Conservation (phyloP, 192 early-diverging fungal genomes). For the Podila horticola region DNA sequence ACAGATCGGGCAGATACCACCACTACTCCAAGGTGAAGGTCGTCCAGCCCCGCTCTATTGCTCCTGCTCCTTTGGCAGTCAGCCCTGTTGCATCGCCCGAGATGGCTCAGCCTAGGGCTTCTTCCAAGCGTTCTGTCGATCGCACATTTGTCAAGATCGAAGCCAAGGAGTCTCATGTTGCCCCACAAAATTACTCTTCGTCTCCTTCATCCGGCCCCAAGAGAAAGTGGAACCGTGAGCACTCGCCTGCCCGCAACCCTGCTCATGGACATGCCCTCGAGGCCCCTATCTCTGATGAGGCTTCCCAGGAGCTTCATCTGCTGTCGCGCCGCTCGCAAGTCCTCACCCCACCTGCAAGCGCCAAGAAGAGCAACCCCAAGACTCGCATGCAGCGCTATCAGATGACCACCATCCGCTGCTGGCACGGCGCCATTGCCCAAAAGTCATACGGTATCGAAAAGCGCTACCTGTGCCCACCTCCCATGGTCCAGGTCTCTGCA, state of each 20-base stretch:
- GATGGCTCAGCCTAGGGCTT: slow-evolving; percentile 10
- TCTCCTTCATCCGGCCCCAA: slow-evolving; percentile 7
- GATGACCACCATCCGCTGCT: slow-evolving; percentile 81
- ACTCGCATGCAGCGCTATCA: slow-evolving; percentile 46
- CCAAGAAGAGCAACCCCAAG: slow-evolving; percentile 17
- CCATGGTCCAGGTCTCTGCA: slow-evolving; percentile 70
- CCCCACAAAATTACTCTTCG: slow-evolving; percentile 1
- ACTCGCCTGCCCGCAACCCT: slow-evolving; percentile 29
- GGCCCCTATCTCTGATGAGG: slow-evolving; percentile 16
- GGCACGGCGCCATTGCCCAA: slow-evolving; percentile 87
- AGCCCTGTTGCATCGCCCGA: slow-evolving; percentile 14
- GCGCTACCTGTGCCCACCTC: slow-evolving; percentile 84
- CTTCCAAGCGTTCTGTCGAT: slow-evolving; percentile 20
- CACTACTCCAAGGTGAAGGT: slow-evolving; percentile 26
- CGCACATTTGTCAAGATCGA: slow-evolving; percentile 41
- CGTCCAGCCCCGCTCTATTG: slow-evolving; percentile 46
- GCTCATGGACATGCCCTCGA: slow-evolving; percentile 27
- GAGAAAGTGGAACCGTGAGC: slow-evolving; percentile 49
- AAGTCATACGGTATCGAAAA: slow-evolving; percentile 97
- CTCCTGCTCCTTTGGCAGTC: slow-evolving; percentile 28
- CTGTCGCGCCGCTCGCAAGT: slow-evolving; percentile 35
- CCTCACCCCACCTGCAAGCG: neutral
- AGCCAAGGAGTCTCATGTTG: slow-evolving; percentile 16
- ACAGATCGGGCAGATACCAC: slow-evolving; percentile 8
- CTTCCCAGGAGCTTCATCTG: slow-evolving; percentile 41